A percentile compares a stretch with the other conserved stretches of the same genome.
phyloP scores from a whole-genome alignment of 2,329 filamentous ascomycete species.

The Daldinia sp. region DNA sequence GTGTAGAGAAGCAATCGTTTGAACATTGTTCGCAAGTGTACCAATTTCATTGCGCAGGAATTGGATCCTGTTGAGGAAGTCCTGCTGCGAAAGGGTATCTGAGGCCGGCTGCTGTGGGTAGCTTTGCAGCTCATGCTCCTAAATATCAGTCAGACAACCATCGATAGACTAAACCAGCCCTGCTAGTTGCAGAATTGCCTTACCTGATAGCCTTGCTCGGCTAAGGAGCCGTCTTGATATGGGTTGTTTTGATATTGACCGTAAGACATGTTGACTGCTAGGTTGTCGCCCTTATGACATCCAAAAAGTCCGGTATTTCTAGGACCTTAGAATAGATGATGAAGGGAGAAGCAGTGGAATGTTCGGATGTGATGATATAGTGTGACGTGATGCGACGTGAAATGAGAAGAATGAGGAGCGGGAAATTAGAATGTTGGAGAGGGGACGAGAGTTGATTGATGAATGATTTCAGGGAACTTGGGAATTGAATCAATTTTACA shows the following conservation, averaged over 20 bases:
- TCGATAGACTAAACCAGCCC: slow-evolving; percentile 30
- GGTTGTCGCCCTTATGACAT: slow-evolving; percentile 20
- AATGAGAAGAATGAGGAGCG: not conserved
- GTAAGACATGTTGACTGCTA: slow-evolving; percentile 63
- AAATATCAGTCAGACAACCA: slow-evolving; percentile 20
- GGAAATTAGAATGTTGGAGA: slow-evolving; percentile 18
- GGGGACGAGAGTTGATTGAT: slow-evolving; percentile 7
- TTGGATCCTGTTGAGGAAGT: slow-evolving; percentile 74
- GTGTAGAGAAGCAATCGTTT: slow-evolving; percentile 73
- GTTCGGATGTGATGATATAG: slow-evolving; percentile 21
- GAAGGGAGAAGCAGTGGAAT: slow-evolving; percentile 7
- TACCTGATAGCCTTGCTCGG: slow-evolving; percentile 59
- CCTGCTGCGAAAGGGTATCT: slow-evolving; percentile 64
- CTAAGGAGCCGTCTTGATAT: slow-evolving; percentile 63
- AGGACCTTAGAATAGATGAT: slow-evolving; percentile 4
- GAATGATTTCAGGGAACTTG: slow-evolving; percentile 11
- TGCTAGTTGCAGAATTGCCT: slow-evolving; percentile 37
- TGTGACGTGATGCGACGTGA: not conserved
- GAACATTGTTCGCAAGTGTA: slow-evolving; percentile 70
- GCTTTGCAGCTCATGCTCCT: slow-evolving; percentile 63
- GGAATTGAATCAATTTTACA: slow-evolving; percentile 19
- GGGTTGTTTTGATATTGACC: slow-evolving; percentile 71
- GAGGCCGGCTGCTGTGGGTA: slow-evolving; percentile 49
- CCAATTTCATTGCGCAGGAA: slow-evolving; percentile 73
- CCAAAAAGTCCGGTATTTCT: slow-evolving; percentile 17